Evolutionary conservation across 352 stramenopile species (phyloP).

Genomic region (Globisporangium camurandrum): DNA sequence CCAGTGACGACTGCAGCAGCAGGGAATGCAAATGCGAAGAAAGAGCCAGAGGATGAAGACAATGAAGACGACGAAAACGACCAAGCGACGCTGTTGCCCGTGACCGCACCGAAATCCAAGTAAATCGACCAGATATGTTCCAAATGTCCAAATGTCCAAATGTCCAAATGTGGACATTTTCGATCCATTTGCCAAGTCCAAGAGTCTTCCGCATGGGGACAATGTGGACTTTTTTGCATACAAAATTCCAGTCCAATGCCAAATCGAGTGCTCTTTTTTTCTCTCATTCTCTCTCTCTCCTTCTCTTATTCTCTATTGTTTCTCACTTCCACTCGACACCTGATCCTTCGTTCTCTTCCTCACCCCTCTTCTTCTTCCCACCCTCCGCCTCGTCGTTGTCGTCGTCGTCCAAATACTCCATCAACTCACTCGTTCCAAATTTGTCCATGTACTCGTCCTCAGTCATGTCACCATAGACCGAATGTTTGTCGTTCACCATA

Average conservation of each 20-base stretch:
- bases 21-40: neutral
- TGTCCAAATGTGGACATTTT: no score
- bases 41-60: neutral
- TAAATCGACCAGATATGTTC: neutral
- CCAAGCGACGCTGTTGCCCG: neutral
- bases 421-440: constrained; percentile 81
- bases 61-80: constrained; percentile 4
- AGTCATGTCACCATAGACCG: constrained; percentile 69
- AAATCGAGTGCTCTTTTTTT: neutral
- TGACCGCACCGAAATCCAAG: neutral
- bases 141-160: no score
- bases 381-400: constrained; percentile 27
- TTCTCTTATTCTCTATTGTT: no score
- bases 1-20: constrained; percentile 24
- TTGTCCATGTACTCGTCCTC: constrained; percentile 86
- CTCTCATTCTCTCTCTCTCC: constrained; percentile 10
- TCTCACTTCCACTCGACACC: constrained; percentile 66
- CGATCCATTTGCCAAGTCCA: no score
- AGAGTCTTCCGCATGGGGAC: no score
- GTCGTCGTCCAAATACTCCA: constrained; percentile 72
- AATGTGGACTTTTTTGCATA: constrained; percentile 1
- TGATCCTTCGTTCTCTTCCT: constrained; percentile 21
- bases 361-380: neutral
- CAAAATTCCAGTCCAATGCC: neutral
- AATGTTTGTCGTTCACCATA: constrained; percentile 79